phyloP scores from a whole-genome alignment of 2,329 filamentous ascomycete genomes.

The Exserohilum rostratum region DNA sequence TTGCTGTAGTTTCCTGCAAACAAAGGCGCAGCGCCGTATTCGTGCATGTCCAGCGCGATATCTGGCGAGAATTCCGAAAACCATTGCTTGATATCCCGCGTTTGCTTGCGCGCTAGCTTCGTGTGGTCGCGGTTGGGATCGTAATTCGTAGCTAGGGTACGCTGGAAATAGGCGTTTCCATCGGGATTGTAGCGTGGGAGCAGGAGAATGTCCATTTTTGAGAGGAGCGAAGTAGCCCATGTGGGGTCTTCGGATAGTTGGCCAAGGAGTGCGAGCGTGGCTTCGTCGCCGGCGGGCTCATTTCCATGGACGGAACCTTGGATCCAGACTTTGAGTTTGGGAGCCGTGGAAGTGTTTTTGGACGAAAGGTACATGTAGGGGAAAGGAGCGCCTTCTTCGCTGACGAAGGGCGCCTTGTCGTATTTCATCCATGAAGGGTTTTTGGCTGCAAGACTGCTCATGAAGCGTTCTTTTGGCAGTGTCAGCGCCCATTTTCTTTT shows the following conservation, averaged over 20 bases:
- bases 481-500: too few species aligned
- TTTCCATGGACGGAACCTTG: conserved; percentile 48
- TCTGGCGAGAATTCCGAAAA: conserved; percentile 42
- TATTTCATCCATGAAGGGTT: conserved; percentile 44
- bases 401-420: conserved; percentile 32
- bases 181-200: conserved; percentile 48
- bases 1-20: conserved; percentile 41
- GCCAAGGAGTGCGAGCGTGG: conserved; percentile 43
- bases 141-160: conserved; percentile 44
- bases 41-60: conserved; percentile 47
- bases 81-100: conserved; percentile 42
- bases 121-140: conserved; percentile 48
- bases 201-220: conserved; percentile 43
- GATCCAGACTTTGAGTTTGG: conserved; percentile 47
- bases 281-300: conserved; percentile 48
- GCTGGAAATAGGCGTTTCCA: conserved; percentile 47
- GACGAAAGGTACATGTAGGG: conserved; percentile 39
- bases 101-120: conserved; percentile 45
- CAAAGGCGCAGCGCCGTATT: conserved; percentile 37
- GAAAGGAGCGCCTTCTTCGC: conserved; percentile 43
- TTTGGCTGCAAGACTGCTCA: conserved; percentile 35
- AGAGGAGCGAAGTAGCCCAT: conserved; percentile 41
- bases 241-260: conserved; percentile 41
- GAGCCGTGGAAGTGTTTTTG: conserved; percentile 12
- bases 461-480: conserved; percentile 26